Percentiles rank a stretch among this genome's conserved stretches.
Evolutionary conservation across 371 early-diverging fungal genomes (phyloP).

Genomic region (Mucor racemosus): DNA sequence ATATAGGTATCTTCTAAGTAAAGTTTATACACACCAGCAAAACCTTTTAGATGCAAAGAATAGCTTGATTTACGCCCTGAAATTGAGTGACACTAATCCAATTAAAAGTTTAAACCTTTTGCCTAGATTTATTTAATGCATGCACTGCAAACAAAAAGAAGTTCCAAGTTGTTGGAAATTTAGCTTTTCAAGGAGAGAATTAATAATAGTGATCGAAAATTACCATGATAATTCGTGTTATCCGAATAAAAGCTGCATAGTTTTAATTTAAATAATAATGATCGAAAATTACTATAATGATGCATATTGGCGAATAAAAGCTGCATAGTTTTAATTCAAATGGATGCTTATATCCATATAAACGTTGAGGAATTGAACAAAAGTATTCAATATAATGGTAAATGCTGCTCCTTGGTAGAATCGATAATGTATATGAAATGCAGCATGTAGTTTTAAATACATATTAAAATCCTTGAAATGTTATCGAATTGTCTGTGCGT

Average conservation of each 20-base stretch:
- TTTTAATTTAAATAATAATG: background rate
- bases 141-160: background rate
- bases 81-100: slow-evolving; percentile 36
- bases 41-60: slow-evolving; percentile 38
- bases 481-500: background rate
- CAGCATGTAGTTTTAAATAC: too few relatives aligned
- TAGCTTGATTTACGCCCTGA: slow-evolving; percentile 39
- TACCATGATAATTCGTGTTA: too few relatives aligned
- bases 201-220: background rate
- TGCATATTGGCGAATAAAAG: background rate
- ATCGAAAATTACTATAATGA: background rate
- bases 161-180: background rate
- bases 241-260: too few relatives aligned
- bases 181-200: background rate
- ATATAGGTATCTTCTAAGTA: slow-evolving; percentile 33
- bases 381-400: too few relatives aligned
- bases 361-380: too few relatives aligned
- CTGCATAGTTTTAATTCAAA: background rate
- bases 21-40: slow-evolving; percentile 29
- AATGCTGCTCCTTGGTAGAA: too few relatives aligned
- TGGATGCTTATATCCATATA: too few relatives aligned
- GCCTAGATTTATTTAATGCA: slow-evolving; percentile 36
- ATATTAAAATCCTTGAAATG: background rate
- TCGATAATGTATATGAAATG: too few relatives aligned
- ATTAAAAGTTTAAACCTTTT: slow-evolving; percentile 25